These are phyloP conservation scores for Sclerotinia trifoliorum DNA, from an alignment of 2,329 filamentous ascomycete species.

Conservation along the genomic window DNA sequence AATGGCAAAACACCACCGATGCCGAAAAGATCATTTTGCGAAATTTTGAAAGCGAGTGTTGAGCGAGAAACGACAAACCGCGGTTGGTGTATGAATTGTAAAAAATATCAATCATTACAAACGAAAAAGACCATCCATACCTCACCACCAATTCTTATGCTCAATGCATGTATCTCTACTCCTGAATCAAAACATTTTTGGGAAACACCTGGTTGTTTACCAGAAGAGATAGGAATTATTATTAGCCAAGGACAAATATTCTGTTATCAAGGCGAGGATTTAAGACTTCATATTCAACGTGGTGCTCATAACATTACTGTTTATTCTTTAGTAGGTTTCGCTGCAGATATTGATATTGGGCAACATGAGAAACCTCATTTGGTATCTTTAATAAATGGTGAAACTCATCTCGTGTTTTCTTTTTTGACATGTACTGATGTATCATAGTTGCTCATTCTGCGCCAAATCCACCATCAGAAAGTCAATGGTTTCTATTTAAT, in stretches of 20 bases:
- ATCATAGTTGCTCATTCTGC: slow-evolving; percentile 63
- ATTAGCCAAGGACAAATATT: slow-evolving; percentile 89
- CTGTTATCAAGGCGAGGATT: slow-evolving; percentile 89
- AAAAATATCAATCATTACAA: slow-evolving; percentile 82
- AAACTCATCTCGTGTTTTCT: slow-evolving; percentile 28
- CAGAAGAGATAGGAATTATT: slow-evolving; percentile 90
- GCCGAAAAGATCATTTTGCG: slow-evolving; percentile 71
- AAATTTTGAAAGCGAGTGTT: slow-evolving; percentile 87
- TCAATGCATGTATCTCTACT: slow-evolving; percentile 75
- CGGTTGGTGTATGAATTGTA: slow-evolving; percentile 91
- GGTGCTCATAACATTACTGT: slow-evolving; percentile 79
- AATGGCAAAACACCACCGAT: slow-evolving; percentile 53
- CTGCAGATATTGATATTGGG: slow-evolving; percentile 83
- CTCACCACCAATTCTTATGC: slow-evolving; percentile 80
- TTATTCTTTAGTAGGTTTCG: slow-evolving; percentile 87
- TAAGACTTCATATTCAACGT: slow-evolving; percentile 75
- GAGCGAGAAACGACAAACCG: slow-evolving; percentile 85
- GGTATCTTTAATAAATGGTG: slow-evolving; percentile 86
- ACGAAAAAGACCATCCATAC: slow-evolving; percentile 81
- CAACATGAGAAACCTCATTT: slow-evolving; percentile 86
- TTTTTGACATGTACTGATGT: slow-evolving; percentile 25
- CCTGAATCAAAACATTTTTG: slow-evolving; percentile 77
- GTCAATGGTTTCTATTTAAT: slow-evolving; percentile 94
- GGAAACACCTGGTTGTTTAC: slow-evolving; percentile 87
- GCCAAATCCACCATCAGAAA: slow-evolving; percentile 55